A percentile compares a stretch with the other conserved stretches of the same genome.
Evolutionary conservation across 2,329 filamentous ascomycete genomes (phyloP).

Genomic region (Cryphonectria carpinicola): DNA sequence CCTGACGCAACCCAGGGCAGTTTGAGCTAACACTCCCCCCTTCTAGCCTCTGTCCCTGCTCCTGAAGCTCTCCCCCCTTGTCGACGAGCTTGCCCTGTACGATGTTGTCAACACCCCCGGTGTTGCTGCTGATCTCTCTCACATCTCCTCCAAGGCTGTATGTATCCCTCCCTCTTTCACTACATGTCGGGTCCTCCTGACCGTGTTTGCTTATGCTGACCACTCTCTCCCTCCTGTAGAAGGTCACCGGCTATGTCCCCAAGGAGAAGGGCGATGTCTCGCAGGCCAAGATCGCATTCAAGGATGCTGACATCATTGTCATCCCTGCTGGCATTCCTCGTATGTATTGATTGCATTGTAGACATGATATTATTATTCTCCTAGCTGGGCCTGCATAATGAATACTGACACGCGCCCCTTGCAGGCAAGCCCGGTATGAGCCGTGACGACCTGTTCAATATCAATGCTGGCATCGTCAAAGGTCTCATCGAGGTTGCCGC

Average conservation of each 20-base stretch:
- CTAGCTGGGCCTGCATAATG: not conserved
- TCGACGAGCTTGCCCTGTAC: slow-evolving; percentile 94
- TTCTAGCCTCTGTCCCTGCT: slow-evolving; percentile 90
- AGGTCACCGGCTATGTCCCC: slow-evolving; percentile 86
- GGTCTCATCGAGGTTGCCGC: slow-evolving; percentile 87
- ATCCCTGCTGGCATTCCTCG: slow-evolving; percentile 98
- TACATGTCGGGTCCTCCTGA: not conserved
- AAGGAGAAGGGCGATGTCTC: slow-evolving; percentile 71
- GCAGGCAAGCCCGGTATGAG: slow-evolving; percentile 98
- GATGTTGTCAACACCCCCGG: slow-evolving; percentile 99
- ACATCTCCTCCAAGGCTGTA: slow-evolving; percentile 90
- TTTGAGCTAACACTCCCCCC: slow-evolving; percentile 31
- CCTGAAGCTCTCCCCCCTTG: slow-evolving; percentile 84
- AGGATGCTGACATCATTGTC: slow-evolving; percentile 92
- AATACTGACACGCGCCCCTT: slow-evolving; percentile 13
- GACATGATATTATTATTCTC: not conserved
- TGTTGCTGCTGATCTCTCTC: slow-evolving; percentile 93
- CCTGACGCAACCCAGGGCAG: slow-evolving; percentile 10
- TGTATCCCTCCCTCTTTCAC: slow-evolving; percentile 35
- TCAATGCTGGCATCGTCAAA: slow-evolving; percentile 98
- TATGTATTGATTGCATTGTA: slow-evolving; percentile 54
- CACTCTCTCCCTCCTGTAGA: slow-evolving; percentile 52
- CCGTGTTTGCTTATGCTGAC: slow-evolving; percentile 16
- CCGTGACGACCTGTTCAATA: slow-evolving; percentile 99
- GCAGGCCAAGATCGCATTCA: slow-evolving; percentile 73